Conservation (phyloP, 306 rosid species). For the Carpinus viminea region DNA sequence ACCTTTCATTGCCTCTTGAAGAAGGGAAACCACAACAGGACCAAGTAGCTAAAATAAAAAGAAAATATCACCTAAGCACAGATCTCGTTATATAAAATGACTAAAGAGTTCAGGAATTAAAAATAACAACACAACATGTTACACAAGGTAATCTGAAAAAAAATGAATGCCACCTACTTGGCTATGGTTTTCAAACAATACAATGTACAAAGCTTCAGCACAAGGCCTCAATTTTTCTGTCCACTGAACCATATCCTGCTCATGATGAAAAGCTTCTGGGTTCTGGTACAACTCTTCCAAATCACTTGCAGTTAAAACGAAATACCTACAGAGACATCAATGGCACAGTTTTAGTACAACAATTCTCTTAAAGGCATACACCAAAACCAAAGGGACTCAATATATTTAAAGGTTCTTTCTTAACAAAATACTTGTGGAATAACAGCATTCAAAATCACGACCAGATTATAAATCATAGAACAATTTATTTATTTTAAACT, state of each 20-base stretch:
- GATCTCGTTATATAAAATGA: slow-evolving; percentile 15
- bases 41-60: slow-evolving; percentile 70
- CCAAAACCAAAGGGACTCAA: slow-evolving; percentile 5
- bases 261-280: slow-evolving; percentile 92
- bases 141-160: slow-evolving; percentile 23
- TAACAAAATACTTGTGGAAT: neutral
- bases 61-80: slow-evolving; percentile 29
- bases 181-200: slow-evolving; percentile 88
- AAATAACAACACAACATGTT: slow-evolving; percentile 17
- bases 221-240: slow-evolving; percentile 97
- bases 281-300: slow-evolving; percentile 89
- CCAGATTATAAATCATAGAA: slow-evolving; percentile 8
- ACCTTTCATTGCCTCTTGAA: slow-evolving; percentile 83
- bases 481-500: slow-evolving; percentile 7
- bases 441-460: slow-evolving; percentile 13
- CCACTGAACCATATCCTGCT: slow-evolving; percentile 99
- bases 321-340: slow-evolving; percentile 64
- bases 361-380: slow-evolving; percentile 10
- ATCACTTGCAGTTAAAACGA: slow-evolving; percentile 81
- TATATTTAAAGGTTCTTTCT: slow-evolving; percentile 10
- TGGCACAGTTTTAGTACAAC: slow-evolving; percentile 20
- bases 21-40: slow-evolving; percentile 93
- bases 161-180: slow-evolving; percentile 60
- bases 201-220: slow-evolving; percentile 92
- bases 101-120: slow-evolving; percentile 12